A percentile compares a stretch with the other conserved stretches of the same genome.
Evolutionary conservation across 768 basidiomycete species (phyloP).

Genomic region (Hygrocybe coccinea): DNA sequence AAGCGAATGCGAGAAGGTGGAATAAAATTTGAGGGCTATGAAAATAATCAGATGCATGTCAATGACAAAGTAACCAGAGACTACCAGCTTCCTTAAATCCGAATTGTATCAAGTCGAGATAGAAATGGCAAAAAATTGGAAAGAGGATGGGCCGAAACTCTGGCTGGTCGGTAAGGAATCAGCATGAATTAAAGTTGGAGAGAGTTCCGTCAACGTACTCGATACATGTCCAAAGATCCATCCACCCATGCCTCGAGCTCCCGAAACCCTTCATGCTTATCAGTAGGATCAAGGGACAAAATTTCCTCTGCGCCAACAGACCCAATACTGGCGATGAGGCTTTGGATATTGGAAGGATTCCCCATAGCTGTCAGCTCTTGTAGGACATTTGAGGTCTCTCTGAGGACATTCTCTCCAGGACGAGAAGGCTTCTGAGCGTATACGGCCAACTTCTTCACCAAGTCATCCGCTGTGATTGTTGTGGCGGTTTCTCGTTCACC

Average conservation of each 20-base stretch:
- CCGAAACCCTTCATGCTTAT: slow-evolving; percentile 80
- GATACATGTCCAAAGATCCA: slow-evolving; percentile 87
- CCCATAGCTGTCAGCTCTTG: slow-evolving; percentile 66
- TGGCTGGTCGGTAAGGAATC: slow-evolving; percentile 48
- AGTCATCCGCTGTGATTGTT: slow-evolving; percentile 44
- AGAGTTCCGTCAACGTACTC: slow-evolving; percentile 43
- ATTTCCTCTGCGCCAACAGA: slow-evolving; percentile 78
- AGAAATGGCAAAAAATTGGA: slow-evolving; percentile 96
- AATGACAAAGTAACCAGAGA: slow-evolving; percentile 20
- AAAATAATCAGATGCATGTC: slow-evolving; percentile 12
- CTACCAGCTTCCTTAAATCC: slow-evolving; percentile 87
- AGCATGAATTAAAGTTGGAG: slow-evolving; percentile 3
- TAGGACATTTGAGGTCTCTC: slow-evolving; percentile 59
- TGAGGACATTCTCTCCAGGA: slow-evolving; percentile 66
- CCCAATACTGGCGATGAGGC: slow-evolving; percentile 72
- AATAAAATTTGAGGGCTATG: slow-evolving; percentile 70
- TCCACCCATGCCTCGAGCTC: slow-evolving; percentile 88
- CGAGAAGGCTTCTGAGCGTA: slow-evolving; percentile 64
- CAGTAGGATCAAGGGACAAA: slow-evolving; percentile 73
- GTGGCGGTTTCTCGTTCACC: slow-evolving; percentile 36
- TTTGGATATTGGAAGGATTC: slow-evolving; percentile 68
- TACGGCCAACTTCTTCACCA: slow-evolving; percentile 55
- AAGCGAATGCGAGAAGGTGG: slow-evolving; percentile 64
- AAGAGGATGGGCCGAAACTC: slow-evolving; percentile 92
- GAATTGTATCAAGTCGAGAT: slow-evolving; percentile 86